Base-by-base conservation (phyloP, 345 rosid genomes). In the Pugionium cornutum region DNA sequence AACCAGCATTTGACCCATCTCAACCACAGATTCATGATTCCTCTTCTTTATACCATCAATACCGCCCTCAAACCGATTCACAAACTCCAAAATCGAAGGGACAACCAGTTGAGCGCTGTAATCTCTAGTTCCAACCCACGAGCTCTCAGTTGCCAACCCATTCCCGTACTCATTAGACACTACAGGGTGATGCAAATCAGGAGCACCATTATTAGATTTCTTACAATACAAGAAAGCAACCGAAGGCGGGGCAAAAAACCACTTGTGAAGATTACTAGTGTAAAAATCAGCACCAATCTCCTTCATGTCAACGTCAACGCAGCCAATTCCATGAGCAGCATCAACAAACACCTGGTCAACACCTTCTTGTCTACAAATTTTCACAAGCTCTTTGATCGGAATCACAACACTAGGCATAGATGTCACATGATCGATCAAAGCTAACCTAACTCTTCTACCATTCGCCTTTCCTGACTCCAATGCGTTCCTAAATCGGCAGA, bases 191-290 rank as follows among this genome's bases (percentile, higher is more conserved):
- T 92, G 98, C 82, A 88, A 70, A 68, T 88, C 87, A 28, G 25
- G 25, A 35, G 30, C 67, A 9, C 43, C 65, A 1, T 54, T 43
- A 4, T 31, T 11, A 0, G 86, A 77, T 29, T 62, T 88, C 68
- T 65, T 84, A 60, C 92, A 89, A 51, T 94, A 85, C 84, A 90
- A 75, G 80, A 94, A 88, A 0, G 99, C 96, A 2, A 82, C 92
- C 0, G 97, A 80, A n/a, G 99, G 99, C 0, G 97, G 99, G 6
- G 96, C 86, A 67, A 94, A 94, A 55, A 90, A 87, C 99, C 99
- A 94, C 58, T 94, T 94, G 34, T 90, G 88, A 70, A 94, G 82
- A 61, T 90, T 90, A 55, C 97, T 86, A 1, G 85, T 79, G 43
- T 94, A 94, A 68, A 88, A 94, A 62, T 94, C 99, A 67, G 99